Evolutionary conservation across 2,329 filamentous ascomycete genomes (phyloP).

Genomic region (Hypoxylon sp.): DNA sequence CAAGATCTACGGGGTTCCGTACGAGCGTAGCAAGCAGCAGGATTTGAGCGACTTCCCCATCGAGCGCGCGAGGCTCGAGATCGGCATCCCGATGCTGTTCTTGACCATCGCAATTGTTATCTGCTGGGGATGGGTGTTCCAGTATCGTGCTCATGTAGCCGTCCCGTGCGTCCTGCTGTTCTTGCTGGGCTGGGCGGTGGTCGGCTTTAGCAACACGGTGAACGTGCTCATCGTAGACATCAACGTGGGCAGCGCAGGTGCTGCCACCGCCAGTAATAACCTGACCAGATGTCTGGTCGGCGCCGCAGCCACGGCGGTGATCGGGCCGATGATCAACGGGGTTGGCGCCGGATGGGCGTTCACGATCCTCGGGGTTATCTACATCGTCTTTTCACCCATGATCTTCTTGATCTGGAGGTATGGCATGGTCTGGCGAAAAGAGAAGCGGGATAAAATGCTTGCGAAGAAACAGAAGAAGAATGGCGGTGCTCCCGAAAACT

Average conservation of each 20-base stretch:
- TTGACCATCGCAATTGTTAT: constrained; percentile 52
- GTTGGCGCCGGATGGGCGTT: constrained; percentile 55
- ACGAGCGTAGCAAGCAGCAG: constrained; percentile 56
- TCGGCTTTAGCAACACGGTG: constrained; percentile 54
- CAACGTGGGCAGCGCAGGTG: constrained; percentile 52
- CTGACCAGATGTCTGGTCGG: constrained; percentile 55
- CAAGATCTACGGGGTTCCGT: constrained; percentile 55
- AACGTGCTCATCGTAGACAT: constrained; percentile 56
- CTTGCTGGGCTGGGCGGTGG: constrained; percentile 47
- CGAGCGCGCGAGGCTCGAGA: constrained; percentile 48
- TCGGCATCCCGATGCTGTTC: constrained; percentile 53
- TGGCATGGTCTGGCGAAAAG: constrained; percentile 43
- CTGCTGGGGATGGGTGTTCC: constrained; percentile 50
- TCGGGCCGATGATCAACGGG: constrained; percentile 53
- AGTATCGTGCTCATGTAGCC: constrained; percentile 45
- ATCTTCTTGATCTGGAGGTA: constrained; percentile 46
- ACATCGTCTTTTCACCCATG: constrained; percentile 44
- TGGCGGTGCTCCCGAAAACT: neutral
- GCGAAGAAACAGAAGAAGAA: constrained; percentile 18
- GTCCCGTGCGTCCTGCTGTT: constrained; percentile 50
- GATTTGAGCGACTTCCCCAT: constrained; percentile 48
- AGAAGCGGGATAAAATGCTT: constrained; percentile 20
- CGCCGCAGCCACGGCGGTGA: constrained; percentile 53
- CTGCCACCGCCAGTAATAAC: constrained; percentile 57
- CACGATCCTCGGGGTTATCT: constrained; percentile 48